Conservation (phyloP, 352 stramenopile species). For the Pythium oligandrum region DNA sequence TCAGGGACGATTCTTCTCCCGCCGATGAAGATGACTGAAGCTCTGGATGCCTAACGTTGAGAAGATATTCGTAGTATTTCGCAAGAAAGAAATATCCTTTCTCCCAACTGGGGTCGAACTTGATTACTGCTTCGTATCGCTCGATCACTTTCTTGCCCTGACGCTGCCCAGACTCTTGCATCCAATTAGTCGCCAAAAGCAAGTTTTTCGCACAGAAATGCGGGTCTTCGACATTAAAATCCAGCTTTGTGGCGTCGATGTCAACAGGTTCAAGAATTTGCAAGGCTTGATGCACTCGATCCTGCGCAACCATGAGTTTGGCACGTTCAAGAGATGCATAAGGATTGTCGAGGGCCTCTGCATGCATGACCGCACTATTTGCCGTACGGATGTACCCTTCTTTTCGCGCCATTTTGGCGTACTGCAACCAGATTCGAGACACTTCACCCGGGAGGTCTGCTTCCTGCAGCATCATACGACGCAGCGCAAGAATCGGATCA, state of each 20-base stretch:
- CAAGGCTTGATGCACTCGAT: constrained; percentile 81
- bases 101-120: constrained; percentile 92
- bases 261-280: constrained; percentile 79
- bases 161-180: constrained; percentile 92
- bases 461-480: constrained; percentile 71
- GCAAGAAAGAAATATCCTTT: constrained; percentile 90
- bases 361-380: constrained; percentile 82
- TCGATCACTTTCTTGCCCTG: constrained; percentile 92
- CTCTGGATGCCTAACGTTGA: constrained; percentile 68
- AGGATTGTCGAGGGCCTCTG: constrained; percentile 66
- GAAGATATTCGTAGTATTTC: constrained; percentile 90
- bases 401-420: constrained; percentile 80
- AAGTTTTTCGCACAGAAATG: constrained; percentile 84
- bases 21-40: constrained; percentile 27
- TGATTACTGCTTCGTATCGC: constrained; percentile 93
- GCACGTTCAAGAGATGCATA: constrained; percentile 75
- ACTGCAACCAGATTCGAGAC: constrained; percentile 78
- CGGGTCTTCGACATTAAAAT: constrained; percentile 70
- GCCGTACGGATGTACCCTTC: constrained; percentile 79
- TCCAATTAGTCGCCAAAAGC: constrained; percentile 95
- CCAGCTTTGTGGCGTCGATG: constrained; percentile 68
- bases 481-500: constrained; percentile 78
- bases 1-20: constrained; percentile 31
- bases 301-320: constrained; percentile 76
- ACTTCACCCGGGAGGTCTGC: constrained; percentile 56